A percentile compares a stretch with the other conserved stretches of the same genome.
These are phyloP conservation scores for Podaxis sp. DNA, from an alignment of 768 basidiomycete species.

Conservation along the genomic window DNA sequence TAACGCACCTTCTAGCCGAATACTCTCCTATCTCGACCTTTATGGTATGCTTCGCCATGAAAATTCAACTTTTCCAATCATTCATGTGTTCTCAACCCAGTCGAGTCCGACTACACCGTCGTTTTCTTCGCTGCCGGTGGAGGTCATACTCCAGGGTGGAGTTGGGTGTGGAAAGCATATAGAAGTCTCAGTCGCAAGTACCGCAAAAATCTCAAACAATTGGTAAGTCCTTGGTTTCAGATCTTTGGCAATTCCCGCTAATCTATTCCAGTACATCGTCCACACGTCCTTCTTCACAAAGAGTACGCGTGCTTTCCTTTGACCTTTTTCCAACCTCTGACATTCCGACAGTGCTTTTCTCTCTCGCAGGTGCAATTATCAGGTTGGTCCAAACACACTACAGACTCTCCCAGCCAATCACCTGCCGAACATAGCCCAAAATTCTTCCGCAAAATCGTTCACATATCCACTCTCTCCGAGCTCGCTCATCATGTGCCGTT, in stretches of 20 bases:
- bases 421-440: constrained; percentile 59
- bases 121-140: constrained; percentile 85
- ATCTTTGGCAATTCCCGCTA: neutral
- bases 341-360: constrained; percentile 70
- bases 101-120: constrained; percentile 87
- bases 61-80: neutral
- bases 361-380: constrained; percentile 83
- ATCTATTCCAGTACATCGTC: constrained; percentile 64
- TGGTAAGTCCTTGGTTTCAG: constrained; percentile 44
- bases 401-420: neutral
- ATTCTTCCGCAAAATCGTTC: constrained; percentile 83
- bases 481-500: constrained; percentile 75
- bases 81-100: constrained; percentile 33
- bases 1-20: constrained; percentile 46
- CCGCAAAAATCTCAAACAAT: constrained; percentile 81
- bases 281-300: constrained; percentile 89
- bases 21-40: constrained; percentile 75
- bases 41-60: constrained; percentile 51
- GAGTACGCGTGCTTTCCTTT: constrained; percentile 45
- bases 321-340: constrained; percentile 2
- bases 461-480: constrained; percentile 74
- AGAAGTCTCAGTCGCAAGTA: constrained; percentile 79
- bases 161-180: constrained; percentile 92
- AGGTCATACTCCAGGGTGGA: constrained; percentile 74
- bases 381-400: constrained; percentile 44